phyloP scores from a whole-genome alignment of 2,329 filamentous ascomycete species.

The Blastomyces silverae region DNA sequence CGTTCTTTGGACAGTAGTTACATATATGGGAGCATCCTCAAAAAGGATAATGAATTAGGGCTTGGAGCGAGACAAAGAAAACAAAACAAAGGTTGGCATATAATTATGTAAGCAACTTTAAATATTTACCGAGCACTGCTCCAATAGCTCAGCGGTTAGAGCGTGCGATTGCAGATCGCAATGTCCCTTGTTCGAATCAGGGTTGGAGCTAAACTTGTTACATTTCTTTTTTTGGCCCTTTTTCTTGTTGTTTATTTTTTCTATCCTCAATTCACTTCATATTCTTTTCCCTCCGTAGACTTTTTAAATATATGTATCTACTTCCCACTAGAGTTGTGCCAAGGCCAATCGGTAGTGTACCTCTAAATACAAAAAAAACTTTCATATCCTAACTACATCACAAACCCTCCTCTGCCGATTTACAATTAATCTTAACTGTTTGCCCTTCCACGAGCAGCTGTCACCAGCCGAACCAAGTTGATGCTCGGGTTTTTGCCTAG shows the following conservation, averaged over 20 bases:
- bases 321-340: not conserved
- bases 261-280: not conserved
- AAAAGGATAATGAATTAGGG: not conserved
- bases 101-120: not conserved
- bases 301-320: not conserved
- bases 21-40: not conserved
- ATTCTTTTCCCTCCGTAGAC: not conserved
- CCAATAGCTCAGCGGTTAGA: constrained; percentile 15
- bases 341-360: no score
- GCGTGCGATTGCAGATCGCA: constrained; percentile 15
- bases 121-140: not conserved
- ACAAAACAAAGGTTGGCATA: not conserved
- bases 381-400: constrained; percentile 47
- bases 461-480: constrained; percentile 12
- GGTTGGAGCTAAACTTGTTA: constrained; percentile 7
- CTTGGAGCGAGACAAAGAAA: not conserved
- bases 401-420: constrained; percentile 55
- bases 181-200: constrained; percentile 15
- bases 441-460: constrained; percentile 39
- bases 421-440: constrained; percentile 58
- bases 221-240: not conserved
- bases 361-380: not conserved
- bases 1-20: no score
- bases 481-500: constrained; percentile 12
- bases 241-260: not conserved